Conservation (phyloP, 164 flowering plant genomes). For the Saururus chinensis region DNA sequence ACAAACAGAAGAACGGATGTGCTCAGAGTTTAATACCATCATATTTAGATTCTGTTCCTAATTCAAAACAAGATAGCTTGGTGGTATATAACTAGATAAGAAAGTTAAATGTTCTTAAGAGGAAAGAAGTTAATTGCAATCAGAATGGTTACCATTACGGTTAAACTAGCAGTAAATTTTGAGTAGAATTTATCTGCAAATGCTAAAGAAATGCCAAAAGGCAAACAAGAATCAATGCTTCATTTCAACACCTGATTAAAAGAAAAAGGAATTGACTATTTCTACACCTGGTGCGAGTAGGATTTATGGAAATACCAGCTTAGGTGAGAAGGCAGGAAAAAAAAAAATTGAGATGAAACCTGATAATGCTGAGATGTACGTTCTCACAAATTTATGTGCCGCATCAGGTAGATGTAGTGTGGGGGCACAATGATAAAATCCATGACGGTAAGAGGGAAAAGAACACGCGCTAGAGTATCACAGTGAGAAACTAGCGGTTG, state of each 20-base stretch:
- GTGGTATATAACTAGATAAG: too few relatives aligned
- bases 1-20: too few relatives aligned
- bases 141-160: too few relatives aligned
- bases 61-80: too few relatives aligned
- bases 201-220: too few relatives aligned
- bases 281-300: slow-evolving; percentile 84
- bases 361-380: slow-evolving; percentile 84
- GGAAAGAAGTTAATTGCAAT: too few relatives aligned
- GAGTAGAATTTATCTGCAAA: too few relatives aligned
- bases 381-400: slow-evolving; percentile 83
- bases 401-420: slow-evolving; percentile 73
- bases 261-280: slow-evolving; percentile 60
- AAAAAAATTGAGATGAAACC: slow-evolving; percentile 74
- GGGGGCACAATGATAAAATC: slow-evolving; percentile 51
- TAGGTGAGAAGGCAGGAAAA: slow-evolving; percentile 81
- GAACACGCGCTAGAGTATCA: slow-evolving; percentile 84
- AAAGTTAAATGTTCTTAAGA: too few relatives aligned
- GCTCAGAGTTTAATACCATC: too few relatives aligned
- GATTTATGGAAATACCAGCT: slow-evolving; percentile 66
- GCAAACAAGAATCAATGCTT: too few relatives aligned
- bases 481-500: slow-evolving; percentile 87
- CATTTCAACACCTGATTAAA: slow-evolving; percentile 74
- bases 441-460: slow-evolving; percentile 61
- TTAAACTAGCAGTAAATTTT: too few relatives aligned
- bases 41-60: too few relatives aligned